Base-by-base conservation (phyloP, 2,329 filamentous ascomycete species). In the Meredithiella fracta region DNA sequence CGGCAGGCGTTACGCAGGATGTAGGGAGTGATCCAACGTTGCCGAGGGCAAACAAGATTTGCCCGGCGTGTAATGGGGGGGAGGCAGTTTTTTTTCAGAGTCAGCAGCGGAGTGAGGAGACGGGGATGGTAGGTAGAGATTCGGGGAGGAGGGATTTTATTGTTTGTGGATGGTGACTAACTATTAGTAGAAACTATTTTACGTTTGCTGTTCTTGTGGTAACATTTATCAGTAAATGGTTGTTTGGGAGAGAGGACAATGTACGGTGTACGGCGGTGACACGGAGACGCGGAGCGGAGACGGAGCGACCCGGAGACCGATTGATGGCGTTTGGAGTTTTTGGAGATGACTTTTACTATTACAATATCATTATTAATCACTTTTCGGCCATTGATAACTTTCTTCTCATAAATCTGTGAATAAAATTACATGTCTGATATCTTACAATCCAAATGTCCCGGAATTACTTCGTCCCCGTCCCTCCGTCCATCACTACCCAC, bases 41-140 rank as follows among this genome's bases (percentile, higher is more conserved):
- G 68, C 92, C 92, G 61, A 84, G 90, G 65, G 83, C 88, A 64
- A 86, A 88, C 67, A 88, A 86, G 71, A 77, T 78, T 59, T 98
- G 92, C 72, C 88, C 89, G 54, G 78, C 75, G 63, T 98, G 94
- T 75, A 77, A 79, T 62, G 85, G 92, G 68, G 80, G 82, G 63
- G 90, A 97, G 71, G 89, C 90, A 49, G 94, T 98, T 59, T 98
- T 95, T 73, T 98, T 98, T 75, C 92, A 98, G 73, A 96, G 90
- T 60, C 92, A 98, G 68, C 90, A 97, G 73, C 85, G 92, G 70
- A 95, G 85, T 63, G 87, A 88, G 51, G 90, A 97, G 70, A 98
- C 92, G 47, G 92, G 92, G 73, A 98, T 98, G 92, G 92, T 97
- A 71, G 76, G 85, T 29, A 14, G 11, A n/a, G 6, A 23, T 38